A percentile compares a stretch with the other conserved stretches of the same genome.
These are phyloP conservation scores for Elasticomyces elasticus DNA, from an alignment of 495 filamentous ascomycete genomes.

Conservation along the genomic window DNA sequence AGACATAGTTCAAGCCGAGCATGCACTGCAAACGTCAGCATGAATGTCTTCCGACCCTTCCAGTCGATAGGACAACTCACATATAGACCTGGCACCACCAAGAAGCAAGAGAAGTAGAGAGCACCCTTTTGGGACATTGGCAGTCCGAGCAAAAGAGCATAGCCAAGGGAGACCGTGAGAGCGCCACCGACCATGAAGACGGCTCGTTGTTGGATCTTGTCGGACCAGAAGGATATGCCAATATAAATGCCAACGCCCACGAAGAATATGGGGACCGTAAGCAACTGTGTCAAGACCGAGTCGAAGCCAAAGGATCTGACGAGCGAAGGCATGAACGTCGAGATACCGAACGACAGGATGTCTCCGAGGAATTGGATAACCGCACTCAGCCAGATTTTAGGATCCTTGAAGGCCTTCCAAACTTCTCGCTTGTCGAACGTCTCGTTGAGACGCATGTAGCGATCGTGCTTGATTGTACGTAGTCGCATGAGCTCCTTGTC, in stretches of 20 bases:
- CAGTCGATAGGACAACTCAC: background rate
- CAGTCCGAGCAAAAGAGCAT: background rate
- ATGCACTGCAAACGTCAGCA: background rate
- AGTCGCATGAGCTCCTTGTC: background rate
- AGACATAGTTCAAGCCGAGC: background rate
- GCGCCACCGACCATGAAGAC: background rate
- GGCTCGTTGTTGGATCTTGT: background rate
- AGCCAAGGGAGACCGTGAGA: background rate
- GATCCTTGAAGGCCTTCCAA: background rate
- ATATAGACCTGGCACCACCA: background rate
- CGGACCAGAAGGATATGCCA: background rate
- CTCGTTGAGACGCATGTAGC: background rate
- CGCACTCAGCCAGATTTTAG: background rate
- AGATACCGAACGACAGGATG: background rate
- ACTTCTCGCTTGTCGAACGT: background rate
- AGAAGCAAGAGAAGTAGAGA: background rate
- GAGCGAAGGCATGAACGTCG: background rate
- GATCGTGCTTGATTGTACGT: background rate
- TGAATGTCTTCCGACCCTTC: background rate
- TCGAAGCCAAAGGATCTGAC: conserved; percentile 1
- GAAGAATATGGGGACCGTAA: background rate
- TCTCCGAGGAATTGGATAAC: background rate
- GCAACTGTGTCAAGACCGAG: background rate
- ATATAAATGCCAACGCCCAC: background rate
- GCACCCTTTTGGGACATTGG: background rate